These are phyloP conservation scores for Bruguiera gymnorhiza DNA, from an alignment of 345 rosid genomes.

Conservation along the genomic window DNA sequence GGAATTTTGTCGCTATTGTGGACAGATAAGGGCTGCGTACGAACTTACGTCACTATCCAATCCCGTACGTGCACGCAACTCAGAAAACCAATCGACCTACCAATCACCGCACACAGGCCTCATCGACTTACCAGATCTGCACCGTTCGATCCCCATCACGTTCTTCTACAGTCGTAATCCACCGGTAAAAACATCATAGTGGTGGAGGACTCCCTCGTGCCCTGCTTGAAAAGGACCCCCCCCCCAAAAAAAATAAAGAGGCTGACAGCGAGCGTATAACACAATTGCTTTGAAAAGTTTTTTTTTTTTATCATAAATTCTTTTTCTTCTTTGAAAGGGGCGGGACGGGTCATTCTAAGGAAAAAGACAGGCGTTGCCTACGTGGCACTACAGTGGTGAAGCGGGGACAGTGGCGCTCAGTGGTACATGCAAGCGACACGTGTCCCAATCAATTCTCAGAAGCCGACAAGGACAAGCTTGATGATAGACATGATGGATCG, in stretches of 20 bases:
- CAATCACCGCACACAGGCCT: neutral
- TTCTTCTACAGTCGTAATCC: neutral
- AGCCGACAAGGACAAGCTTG: constrained; percentile 41
- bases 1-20: constrained; percentile 22
- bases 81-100: neutral
- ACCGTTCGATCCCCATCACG: constrained; percentile 1
- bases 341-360: constrained; percentile 7
- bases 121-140: neutral
- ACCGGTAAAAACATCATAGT: neutral
- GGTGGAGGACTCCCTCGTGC: constrained; percentile 7
- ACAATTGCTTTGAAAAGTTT: neutral
- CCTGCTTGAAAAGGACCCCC: constrained; percentile 1
- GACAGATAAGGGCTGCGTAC: constrained; percentile 19
- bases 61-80: constrained; percentile 18
- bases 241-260: neutral
- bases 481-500: constrained; percentile 26
- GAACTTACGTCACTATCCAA: constrained; percentile 33
- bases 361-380: constrained; percentile 10
- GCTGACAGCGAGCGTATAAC: neutral
- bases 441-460: constrained; percentile 18
- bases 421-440: constrained; percentile 22
- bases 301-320: neutral
- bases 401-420: constrained; percentile 13
- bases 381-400: constrained; percentile 16
- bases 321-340: neutral